Base-by-base conservation (phyloP, 331 rosid genomes). In the Cucumis variabilis region DNA sequence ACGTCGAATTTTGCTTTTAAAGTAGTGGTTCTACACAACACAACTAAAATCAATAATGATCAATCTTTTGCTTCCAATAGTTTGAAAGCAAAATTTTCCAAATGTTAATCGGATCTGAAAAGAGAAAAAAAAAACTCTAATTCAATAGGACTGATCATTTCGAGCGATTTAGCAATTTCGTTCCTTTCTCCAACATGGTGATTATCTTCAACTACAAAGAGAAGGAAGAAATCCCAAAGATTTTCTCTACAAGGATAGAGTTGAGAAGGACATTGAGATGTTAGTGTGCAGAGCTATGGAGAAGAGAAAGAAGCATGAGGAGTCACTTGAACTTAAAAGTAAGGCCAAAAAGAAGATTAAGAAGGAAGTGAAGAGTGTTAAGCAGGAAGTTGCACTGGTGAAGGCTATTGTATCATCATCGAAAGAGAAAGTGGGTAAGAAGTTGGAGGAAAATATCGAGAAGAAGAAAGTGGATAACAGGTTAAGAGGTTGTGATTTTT, bases 161-260 rank as follows among this genome's bases (percentile, higher is more conserved):
- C 37, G 6, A 7, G 62, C 60, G 82, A 75, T 24, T 28, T 14
- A 27, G 44, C 44, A 37, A 77, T 51, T 51, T 51, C 1, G 51
- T 53, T 9, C 24, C 9, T 37, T 23, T 30, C 17, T 13, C n/a
- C 23, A 10, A 70, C 16, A 96, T 96, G 99, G 98, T 98, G 73
- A 95, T 96, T 19, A 94, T 96, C 91, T 94, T 98, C 14, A 98
- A 96, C n/a, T 87, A 60, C 86, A 82, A 91, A 68, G 99, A 96
- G 48, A 96, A 93, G 7, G 88, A 88, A 33, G 33, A 62, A 23
- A 84, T 48, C 7, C 13, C 84, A 9, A 86, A 78, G 4, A 95
- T 33, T 96, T 91, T 28, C 88, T 96, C 13, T 77, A 48, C 21
- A 82, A 76, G 24, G 92, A 87, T 7, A 30, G 91, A 12, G 94